phyloP scores from a whole-genome alignment of 768 basidiomycete genomes.

The Pleurotus sapidus region DNA sequence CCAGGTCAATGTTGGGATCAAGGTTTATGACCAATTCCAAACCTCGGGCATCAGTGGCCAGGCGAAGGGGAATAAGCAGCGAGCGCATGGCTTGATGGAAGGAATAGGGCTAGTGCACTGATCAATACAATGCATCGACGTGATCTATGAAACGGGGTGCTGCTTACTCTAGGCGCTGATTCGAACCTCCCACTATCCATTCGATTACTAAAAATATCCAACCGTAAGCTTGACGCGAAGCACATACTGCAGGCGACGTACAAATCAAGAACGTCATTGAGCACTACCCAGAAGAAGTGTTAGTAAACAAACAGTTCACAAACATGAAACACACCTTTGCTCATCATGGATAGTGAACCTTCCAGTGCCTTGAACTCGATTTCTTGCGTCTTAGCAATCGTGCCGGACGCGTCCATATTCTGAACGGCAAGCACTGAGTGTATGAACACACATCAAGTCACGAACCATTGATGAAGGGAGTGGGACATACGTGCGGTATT shows the following conservation, averaged over 20 bases:
- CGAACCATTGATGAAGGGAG: constrained; percentile 13
- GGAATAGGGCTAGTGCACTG: constrained; percentile 51
- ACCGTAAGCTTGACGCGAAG: neutral
- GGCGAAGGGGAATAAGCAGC: constrained; percentile 62
- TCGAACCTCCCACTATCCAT: constrained; percentile 89
- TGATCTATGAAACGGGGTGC: constrained; percentile 3
- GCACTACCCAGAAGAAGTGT: constrained; percentile 34
- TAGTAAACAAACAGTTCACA: no score
- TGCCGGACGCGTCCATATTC: constrained; percentile 82
- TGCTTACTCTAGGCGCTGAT: constrained; percentile 48
- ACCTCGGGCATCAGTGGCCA: constrained; percentile 65
- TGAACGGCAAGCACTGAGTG: constrained; percentile 75
- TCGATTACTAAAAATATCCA: constrained; percentile 52
- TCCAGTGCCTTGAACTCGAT: constrained; percentile 87
- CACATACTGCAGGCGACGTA: constrained; percentile 28
- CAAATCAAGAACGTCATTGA: constrained; percentile 83
- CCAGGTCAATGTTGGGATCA: constrained; percentile 65
- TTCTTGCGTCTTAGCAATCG: constrained; percentile 70
- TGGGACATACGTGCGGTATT: constrained; percentile 62
- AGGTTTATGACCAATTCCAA: constrained; percentile 67
- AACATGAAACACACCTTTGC: constrained; percentile 50
- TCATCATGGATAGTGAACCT: constrained; percentile 86
- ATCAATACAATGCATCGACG: constrained; percentile 4
- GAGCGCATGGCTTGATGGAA: constrained; percentile 80
- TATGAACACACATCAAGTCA: neutral